These are phyloP conservation scores for Globisporangium recalcitrans DNA, from an alignment of 352 stramenopile genomes.

Conservation along the genomic window DNA sequence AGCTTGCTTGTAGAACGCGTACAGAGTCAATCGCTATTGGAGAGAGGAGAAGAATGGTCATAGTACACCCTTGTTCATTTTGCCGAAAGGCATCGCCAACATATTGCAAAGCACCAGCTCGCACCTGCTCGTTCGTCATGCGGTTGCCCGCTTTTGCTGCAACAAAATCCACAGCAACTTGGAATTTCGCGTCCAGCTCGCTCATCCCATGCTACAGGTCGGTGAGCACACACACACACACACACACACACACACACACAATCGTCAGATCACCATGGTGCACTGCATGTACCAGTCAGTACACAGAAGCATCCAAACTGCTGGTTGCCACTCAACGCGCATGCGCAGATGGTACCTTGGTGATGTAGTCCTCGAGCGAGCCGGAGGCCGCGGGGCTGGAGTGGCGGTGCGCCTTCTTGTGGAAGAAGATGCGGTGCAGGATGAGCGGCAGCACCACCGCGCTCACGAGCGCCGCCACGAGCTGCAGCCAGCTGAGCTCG, in stretches of 20 bases:
- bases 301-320: not conserved
- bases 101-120: not conserved
- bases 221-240: not conserved
- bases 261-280: not conserved
- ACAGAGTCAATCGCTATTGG: slow-evolving; percentile 55
- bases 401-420: slow-evolving; percentile 23
- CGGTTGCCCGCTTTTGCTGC: slow-evolving; percentile 34
- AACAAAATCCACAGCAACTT: slow-evolving; percentile 69
- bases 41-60: not conserved
- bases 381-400: slow-evolving; percentile 31
- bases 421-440: slow-evolving; percentile 50
- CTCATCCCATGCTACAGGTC: slow-evolving; percentile 60
- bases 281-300: not conserved
- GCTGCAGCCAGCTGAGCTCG: slow-evolving; percentile 27
- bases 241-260: slow-evolving; percentile 8
- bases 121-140: slow-evolving; percentile 64
- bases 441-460: slow-evolving; percentile 44
- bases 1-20: slow-evolving; percentile 83
- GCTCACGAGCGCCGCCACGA: slow-evolving; percentile 24
- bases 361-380: slow-evolving; percentile 56
- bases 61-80: not conserved
- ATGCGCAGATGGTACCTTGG: slow-evolving; percentile 21
- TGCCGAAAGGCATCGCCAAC: not conserved
- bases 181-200: slow-evolving; percentile 59
- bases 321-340: not conserved